Base-by-base conservation (phyloP, 345 rosid species). In the Aegle marmelos region DNA sequence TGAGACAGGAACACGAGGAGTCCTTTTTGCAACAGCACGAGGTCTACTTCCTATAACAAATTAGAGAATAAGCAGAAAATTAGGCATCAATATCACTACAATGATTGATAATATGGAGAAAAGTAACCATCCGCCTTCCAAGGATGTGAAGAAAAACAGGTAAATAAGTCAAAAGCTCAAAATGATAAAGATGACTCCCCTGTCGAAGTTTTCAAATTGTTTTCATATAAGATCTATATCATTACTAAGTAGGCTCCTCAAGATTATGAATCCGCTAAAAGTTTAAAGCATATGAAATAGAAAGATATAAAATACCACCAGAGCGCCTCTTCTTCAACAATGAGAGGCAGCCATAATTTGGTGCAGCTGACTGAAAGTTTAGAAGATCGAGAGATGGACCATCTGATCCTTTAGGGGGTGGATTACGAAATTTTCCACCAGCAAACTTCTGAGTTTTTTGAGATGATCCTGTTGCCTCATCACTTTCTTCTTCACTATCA, bases 1-100 rank as follows among this genome's bases (percentile, higher is more conserved):
- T 68, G 91, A 80, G 83, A 91, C 87, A 66, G 95, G 93, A 68
- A 92, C 88, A 75, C 97, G 89, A 76, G 97, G 97, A 67, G 93
- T 92, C 88, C 97, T 86, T 89, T 90, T 92, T 57, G 95, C 97
- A 83, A 92, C 95, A 76, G 93, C 93, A 80, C 95, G 93, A 33
- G 95, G 90, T 85, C 84, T 78, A 83, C 86, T 89, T 80, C 85
- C 97, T 92, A 82, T 57, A 79, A 83, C 72, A 79, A 78, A 79
- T 72, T 27, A 58, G 66, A 83, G 68, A 75, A 76, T 27, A 37
- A 28, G 56, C 58, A 60, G 22, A 41, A 65, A 39, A 54, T 74
- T 16, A 50, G 59, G 61, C 6, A 24, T 75, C 30, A 63, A 54
- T 63, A 70, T 78, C 50, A 39, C 24, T 62, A 63, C 41, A 53